Conservation (phyloP, 352 stramenopile genomes). For the Pythium chondricola region DNA sequence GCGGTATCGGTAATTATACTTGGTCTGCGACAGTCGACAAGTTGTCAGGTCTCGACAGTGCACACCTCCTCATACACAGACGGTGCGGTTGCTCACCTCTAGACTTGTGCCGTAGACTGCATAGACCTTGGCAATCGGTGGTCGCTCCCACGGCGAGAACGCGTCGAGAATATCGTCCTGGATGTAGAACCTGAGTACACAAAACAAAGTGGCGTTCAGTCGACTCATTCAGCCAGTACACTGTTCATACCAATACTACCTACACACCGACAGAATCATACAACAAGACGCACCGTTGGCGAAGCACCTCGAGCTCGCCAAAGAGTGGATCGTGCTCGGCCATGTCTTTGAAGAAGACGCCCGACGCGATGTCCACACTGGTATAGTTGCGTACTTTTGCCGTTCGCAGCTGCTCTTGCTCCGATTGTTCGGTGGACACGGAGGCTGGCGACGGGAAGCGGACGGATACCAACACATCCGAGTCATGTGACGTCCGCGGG, state of each 20-base stretch:
- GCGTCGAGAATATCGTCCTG: constrained; percentile 59
- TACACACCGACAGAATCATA: no score
- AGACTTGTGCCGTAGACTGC: constrained; percentile 74
- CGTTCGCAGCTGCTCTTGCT: not conserved
- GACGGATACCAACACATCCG: constrained; percentile 49
- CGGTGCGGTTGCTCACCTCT: constrained; percentile 29
- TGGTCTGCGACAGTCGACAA: constrained; percentile 28
- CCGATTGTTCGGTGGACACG: not conserved
- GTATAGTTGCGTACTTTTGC: constrained; percentile 46
- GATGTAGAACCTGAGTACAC: constrained; percentile 54
- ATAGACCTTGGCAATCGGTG: constrained; percentile 70
- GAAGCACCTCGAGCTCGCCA: constrained; percentile 44
- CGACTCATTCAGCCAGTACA: not conserved
- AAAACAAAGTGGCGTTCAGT: not conserved
- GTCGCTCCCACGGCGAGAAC: constrained; percentile 52
- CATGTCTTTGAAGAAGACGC: constrained; percentile 68
- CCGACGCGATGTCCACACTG: constrained; percentile 57
- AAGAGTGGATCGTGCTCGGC: constrained; percentile 54
- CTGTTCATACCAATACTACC: not conserved
- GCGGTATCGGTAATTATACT: constrained; percentile 69
- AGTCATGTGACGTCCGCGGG: constrained; percentile 38
- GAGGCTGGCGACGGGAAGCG: constrained; percentile 20
- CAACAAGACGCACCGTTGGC: constrained; percentile 34
- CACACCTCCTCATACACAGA: not conserved
- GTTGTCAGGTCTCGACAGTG: not conserved